A percentile compares a stretch with the other conserved stretches of the same genome.
Evolutionary conservation across 331 rosid species (phyloP).

Genomic region (Quercus lobata): DNA sequence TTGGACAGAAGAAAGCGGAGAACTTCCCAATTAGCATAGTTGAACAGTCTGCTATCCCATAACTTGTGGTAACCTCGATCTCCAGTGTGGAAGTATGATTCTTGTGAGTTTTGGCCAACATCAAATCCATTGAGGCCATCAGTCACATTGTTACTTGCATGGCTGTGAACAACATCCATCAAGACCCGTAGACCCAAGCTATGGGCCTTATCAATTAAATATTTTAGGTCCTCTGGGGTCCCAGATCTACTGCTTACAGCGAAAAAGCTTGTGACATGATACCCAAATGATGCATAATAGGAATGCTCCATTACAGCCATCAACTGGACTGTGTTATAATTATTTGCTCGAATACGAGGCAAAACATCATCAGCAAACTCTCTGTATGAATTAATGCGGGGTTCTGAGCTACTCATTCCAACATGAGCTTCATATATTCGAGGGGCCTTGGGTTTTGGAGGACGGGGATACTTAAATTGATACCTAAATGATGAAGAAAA

Average conservation of each 20-base stretch:
- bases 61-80: conserved; percentile 88
- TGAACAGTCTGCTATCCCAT: conserved; percentile 95
- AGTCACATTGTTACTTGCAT: conserved; percentile 85
- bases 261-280: conserved; percentile 88
- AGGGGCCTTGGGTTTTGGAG: conserved; percentile 70
- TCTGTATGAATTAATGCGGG: conserved; percentile 70
- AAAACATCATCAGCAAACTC: conserved; percentile 86
- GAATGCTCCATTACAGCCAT: conserved; percentile 99
- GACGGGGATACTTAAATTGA: conserved; percentile 71
- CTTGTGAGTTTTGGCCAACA: conserved; percentile 88
- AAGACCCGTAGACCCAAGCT: conserved; percentile 75
- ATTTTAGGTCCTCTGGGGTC: conserved; percentile 95
- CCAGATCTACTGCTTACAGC: conserved; percentile 97
- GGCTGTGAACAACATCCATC: conserved; percentile 97
- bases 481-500: conserved; percentile 46
- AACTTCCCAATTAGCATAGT: conserved; percentile 98
- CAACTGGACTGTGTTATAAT: conserved; percentile 93
- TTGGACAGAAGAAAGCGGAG: conserved; percentile 93
- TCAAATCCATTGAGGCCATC: conserved; percentile 99
- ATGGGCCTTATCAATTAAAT: conserved; percentile 91
- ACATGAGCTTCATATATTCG: conserved; percentile 96
- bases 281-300: conserved; percentile 96
- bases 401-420: conserved; percentile 97
- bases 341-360: conserved; percentile 80
- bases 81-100: conserved; percentile 84